phyloP scores from a whole-genome alignment of 75 land plant species.

The Sequoiadendron giganteum region DNA sequence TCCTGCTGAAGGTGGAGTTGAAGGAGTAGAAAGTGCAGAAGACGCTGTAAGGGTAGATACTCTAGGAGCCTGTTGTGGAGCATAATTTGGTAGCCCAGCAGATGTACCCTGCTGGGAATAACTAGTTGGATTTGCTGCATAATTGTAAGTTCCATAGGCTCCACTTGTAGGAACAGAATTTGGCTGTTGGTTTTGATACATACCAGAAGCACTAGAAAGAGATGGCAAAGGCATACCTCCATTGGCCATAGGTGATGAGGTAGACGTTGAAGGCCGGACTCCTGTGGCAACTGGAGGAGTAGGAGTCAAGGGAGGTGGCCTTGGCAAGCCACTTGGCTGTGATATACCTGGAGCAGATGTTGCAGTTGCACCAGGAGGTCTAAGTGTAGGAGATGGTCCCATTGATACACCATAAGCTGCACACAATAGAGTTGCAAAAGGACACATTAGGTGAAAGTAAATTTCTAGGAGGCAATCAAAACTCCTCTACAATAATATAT shows the following conservation, averaged over 20 bases:
- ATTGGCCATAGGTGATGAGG: constrained; percentile 9
- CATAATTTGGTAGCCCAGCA: not conserved
- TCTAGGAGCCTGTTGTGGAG: not conserved
- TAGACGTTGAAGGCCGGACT: constrained; percentile 1
- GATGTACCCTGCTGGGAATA: constrained; percentile 2
- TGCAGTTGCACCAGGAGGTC: constrained; percentile 10
- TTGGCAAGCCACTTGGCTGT: constrained; percentile 15
- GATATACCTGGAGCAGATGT: constrained; percentile 12
- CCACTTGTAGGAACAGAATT: constrained; percentile 14
- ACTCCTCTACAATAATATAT: not conserved
- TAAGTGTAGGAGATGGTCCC: not conserved
- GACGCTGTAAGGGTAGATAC: not conserved
- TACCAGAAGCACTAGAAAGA: constrained; percentile 7
- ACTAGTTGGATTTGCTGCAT: constrained; percentile 3
- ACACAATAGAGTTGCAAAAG: not conserved
- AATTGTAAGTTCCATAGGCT: constrained; percentile 13
- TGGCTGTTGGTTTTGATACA: constrained; percentile 8
- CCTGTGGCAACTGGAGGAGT: constrained; percentile 12
- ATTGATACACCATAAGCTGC: constrained; percentile 1
- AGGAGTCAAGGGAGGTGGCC: constrained; percentile 19
- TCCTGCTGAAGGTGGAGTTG: not conserved
- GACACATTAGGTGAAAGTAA: not conserved
- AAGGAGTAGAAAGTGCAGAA: not conserved
- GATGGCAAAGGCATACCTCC: constrained; percentile 11
- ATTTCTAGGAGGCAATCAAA: not conserved